These are phyloP conservation scores for Trametopsis cervina DNA, from an alignment of 768 basidiomycete genomes.

Conservation along the genomic window DNA sequence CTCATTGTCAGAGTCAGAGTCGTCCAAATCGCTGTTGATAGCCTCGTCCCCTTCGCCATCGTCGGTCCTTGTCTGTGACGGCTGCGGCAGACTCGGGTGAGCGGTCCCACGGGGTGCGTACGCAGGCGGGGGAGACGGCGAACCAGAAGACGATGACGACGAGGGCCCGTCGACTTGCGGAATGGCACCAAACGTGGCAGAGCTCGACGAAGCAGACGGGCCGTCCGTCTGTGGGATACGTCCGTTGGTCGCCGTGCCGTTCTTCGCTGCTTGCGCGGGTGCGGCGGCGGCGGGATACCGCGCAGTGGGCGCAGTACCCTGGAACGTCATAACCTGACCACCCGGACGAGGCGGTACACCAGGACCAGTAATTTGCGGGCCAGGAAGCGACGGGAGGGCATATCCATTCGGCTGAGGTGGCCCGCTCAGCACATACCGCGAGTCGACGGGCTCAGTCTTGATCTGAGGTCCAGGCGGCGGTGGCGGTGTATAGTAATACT, in stretches of 20 bases:
- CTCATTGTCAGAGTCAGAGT: constrained; percentile 84
- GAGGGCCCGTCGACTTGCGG: constrained; percentile 80
- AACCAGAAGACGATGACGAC: constrained; percentile 53
- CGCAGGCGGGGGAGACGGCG: constrained; percentile 56
- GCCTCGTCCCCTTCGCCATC: constrained; percentile 62
- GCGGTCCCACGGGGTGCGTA: constrained; percentile 60
- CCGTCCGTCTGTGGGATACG: constrained; percentile 12
- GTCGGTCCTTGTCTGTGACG: constrained; percentile 33
- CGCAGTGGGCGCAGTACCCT: constrained; percentile 21
- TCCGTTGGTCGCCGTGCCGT: constrained; percentile 1
- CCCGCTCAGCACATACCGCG: constrained; percentile 52
- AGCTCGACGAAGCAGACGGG: constrained; percentile 5
- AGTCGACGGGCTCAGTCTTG: constrained; percentile 71
- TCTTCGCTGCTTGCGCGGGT: constrained; percentile 5
- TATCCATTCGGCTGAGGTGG: constrained; percentile 39
- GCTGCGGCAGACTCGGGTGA: constrained; percentile 74
- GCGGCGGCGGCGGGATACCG: constrained; percentile 13
- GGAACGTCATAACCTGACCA: constrained; percentile 53
- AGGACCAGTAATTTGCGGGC: constrained; percentile 46
- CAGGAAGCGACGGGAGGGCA: constrained; percentile 55
- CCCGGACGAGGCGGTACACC: constrained; percentile 44
- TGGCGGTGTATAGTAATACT: constrained; percentile 47
- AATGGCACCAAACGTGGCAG: constrained; percentile 30
- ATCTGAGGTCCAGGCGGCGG: constrained; percentile 40
- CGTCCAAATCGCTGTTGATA: constrained; percentile 96